A percentile compares a stretch with the other conserved stretches of the same genome.
Conservation (phyloP, 805 yeast species). For the Saccharomyces cerevisiae region DNA sequence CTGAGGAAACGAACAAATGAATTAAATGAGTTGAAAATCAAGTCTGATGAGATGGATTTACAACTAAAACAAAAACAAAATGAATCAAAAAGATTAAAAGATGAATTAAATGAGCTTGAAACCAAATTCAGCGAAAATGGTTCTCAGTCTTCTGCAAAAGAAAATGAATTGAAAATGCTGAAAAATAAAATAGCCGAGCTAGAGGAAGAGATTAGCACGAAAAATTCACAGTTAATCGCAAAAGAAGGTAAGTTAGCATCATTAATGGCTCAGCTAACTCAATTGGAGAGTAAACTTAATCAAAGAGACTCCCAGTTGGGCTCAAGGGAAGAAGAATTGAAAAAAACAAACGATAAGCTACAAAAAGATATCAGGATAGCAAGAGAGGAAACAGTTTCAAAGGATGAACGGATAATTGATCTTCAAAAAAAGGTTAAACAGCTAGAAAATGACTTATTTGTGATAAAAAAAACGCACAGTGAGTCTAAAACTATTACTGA, state of each 20-base stretch:
- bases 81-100: background rate
- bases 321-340: constrained; percentile 2
- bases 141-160: background rate
- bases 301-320: constrained; percentile 11
- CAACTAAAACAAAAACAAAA: constrained; percentile 1
- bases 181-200: background rate
- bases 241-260: constrained; percentile 1
- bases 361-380: background rate
- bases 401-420: background rate
- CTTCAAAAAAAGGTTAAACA: constrained; percentile 32
- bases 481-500: background rate
- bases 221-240: constrained; percentile 7
- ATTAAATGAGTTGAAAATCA: background rate
- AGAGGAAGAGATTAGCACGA: constrained; percentile 1
- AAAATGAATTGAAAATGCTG: constrained; percentile 3
- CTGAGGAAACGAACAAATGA: background rate
- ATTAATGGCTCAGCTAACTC: background rate
- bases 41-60: background rate
- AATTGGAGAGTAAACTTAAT: constrained; percentile 2
- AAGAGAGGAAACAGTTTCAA: background rate
- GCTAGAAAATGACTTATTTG: constrained; percentile 31
- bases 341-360: background rate
- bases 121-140: background rate
- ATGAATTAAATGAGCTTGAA: background rate
- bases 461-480: constrained; percentile 35